Base-by-base conservation (phyloP, 1,284 basidiomycete genomes). In the Porogramme epimiltina region DNA sequence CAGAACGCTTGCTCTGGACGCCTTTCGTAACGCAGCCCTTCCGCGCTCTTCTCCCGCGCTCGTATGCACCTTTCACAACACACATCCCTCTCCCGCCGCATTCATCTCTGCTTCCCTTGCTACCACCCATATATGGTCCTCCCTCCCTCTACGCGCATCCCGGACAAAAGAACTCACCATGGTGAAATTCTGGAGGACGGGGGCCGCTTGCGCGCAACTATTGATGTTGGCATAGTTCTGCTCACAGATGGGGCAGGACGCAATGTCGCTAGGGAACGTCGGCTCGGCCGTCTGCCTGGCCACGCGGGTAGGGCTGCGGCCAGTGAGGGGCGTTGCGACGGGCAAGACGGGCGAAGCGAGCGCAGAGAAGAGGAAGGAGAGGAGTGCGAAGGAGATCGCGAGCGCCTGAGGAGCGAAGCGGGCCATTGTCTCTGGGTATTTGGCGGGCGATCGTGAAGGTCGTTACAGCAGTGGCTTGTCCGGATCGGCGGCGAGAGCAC, bases 171-270 rank as follows among this genome's bases (percentile, higher is more conserved):
- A 31, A 65, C 75, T 48, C 47, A 84, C 82, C 69, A 72, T 75
- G 15, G 75, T 70, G 59, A 82, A 73, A 62, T 86, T 84, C n/a
- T 80, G 76, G 26, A 86, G 65, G 0, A 82, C 78, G 1, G 82
- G 80, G 20, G 77, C 75, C 3, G 82, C 82, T 53, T 77, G 67
- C 1, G 81, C 79, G 62, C 84, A 85, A 55, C 75, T 77, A 58
- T 74, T 75, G 53, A 87, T 84, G 42, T 63, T 75, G 20, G 63
- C 59, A 55, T 81, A 86, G 52, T 78, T 73, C 65, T 75, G 66
- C 20, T 70, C 71, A 57, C 81, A 84, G 42, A 80, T 77, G 5
- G 76, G 78, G 63, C 82, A 84, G 23, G 81, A 84, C 22, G 75
- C 64, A 19, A 78, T 78, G 18, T 70, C 62, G 50, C 74, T 67